Evolutionary conservation across 768 basidiomycete species (phyloP), one percentile per base, ranked within the genome.

Genomic region (Pleurotus pulmonarius): DNA sequence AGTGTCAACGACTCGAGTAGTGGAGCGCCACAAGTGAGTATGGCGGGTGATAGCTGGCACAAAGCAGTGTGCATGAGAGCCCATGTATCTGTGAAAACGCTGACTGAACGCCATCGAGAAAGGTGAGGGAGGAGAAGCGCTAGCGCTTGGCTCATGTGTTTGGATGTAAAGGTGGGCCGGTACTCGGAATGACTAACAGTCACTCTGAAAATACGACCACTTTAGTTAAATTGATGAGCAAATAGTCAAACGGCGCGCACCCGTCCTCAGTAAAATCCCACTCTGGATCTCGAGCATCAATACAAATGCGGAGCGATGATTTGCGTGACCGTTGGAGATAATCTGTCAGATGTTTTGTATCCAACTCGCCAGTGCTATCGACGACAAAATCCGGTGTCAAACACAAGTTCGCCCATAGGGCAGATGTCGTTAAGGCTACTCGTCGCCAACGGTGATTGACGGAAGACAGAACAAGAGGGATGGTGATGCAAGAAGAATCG

Each of bases 61-160:
- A 87, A 71, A 9, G 80, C 83, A 47, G 72, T 64, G 59, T 78
- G 74, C 81, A 87, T 81, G 12, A 83, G 83, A n/a, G 75, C 72
- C 77, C 76, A 84, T 6, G 77, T 73, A 62, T 85, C 81, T 25
- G 81, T 82, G 40, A 82, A 71, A 61, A 86, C 76, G 18, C 70
- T 71, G 40, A 85, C 63, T 4, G 80, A 81, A 13, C 76, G 75
- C 77, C 82, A 84, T 20, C 84, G 78, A 6, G 61, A 59, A 45
- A 84, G 60, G 59, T 83, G 79, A 16, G 79, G 80, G 4, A 81
- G 65, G n/a, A 85, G 67, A n/a, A 79, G 65, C 29, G 71, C 65
- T 47, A 85, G 66, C 24, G 74, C 72, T n/a, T 65, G 64, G 41
- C 60, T 65, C 74, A 86, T 83, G 61, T 79, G 74, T 6, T 65